Conservation (phyloP, 1,284 basidiomycete genomes). For the Meira nashicola region DNA sequence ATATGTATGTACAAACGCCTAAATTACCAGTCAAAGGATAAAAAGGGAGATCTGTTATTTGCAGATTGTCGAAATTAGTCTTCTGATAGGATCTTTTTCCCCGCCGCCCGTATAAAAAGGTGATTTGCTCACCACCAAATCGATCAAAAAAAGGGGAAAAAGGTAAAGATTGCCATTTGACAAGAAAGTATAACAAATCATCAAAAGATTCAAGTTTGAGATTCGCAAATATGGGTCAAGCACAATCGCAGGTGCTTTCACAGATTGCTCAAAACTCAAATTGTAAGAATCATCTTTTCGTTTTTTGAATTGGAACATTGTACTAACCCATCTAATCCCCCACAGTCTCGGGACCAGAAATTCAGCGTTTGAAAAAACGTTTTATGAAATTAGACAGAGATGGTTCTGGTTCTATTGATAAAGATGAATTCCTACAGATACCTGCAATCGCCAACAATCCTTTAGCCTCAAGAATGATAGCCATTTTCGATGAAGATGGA, state of each 20-base stretch:
- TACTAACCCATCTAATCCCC: background rate
- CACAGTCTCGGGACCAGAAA: conserved; percentile 26
- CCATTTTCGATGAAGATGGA: conserved; percentile 98
- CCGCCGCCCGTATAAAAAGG: too few species aligned
- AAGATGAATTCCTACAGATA: conserved; percentile 97
- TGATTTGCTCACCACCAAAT: too few species aligned
- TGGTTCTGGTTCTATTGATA: conserved; percentile 94
- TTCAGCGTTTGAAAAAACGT: conserved; percentile 84
- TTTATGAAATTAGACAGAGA: conserved; percentile 99
- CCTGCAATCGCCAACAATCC: conserved; percentile 98
- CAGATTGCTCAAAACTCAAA: conserved; percentile 89
- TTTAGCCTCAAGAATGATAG: conserved; percentile 92
- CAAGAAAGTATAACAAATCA: too few species aligned
- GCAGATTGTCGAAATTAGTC: too few species aligned
- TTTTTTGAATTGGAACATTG: conserved; percentile 1
- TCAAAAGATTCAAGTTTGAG: too few species aligned
- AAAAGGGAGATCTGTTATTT: too few species aligned
- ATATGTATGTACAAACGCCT: too few species aligned
- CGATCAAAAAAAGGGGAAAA: too few species aligned
- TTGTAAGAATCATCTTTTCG: conserved; percentile 61
- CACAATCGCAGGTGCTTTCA: conserved; percentile 84
- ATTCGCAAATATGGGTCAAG: conserved; percentile 51
- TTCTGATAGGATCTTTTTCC: too few species aligned
- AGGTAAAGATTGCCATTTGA: too few species aligned
- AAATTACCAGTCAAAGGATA: too few species aligned